A percentile compares a stretch with the other conserved stretches of the same genome.
phyloP scores from a whole-genome alignment of 1,284 basidiomycete genomes.

The Trichosporon ovoides region DNA sequence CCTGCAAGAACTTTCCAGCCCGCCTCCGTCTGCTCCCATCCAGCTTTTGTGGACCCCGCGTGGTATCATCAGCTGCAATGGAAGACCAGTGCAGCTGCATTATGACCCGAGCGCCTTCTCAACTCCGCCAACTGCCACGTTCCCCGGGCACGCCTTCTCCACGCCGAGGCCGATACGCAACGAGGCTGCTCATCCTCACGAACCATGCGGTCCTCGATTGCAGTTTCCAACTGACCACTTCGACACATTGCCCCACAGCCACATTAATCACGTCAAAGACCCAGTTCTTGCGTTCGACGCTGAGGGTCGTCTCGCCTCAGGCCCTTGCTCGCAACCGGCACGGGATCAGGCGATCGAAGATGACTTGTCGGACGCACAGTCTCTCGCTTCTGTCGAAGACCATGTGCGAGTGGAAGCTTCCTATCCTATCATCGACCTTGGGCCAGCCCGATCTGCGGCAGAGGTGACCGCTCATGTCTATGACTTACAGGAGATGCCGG shows the following conservation, averaged over 20 bases:
- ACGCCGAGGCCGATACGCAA: too few species aligned
- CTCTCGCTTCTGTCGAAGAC: neutral
- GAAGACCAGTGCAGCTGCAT: neutral
- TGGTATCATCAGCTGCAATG: neutral
- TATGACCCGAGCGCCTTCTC: neutral
- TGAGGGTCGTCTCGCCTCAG: too few species aligned
- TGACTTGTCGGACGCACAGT: neutral
- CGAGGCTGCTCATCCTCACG: too few species aligned
- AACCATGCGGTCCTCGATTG: too few species aligned
- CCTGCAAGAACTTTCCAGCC: neutral
- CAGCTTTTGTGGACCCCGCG: neutral
- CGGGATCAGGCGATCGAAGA: neutral
- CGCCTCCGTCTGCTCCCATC: neutral
- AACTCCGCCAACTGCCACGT: neutral
- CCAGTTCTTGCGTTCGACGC: too few species aligned
- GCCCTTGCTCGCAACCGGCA: neutral
- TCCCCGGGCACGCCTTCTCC: neutral
- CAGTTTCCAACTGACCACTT: too few species aligned
- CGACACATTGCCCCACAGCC: too few species aligned
- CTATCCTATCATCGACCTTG: neutral
- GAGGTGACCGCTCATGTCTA: too few species aligned
- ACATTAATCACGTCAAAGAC: too few species aligned
- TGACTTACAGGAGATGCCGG: too few species aligned
- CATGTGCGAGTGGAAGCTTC: neutral
- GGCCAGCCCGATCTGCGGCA: too few species aligned